Conservation (phyloP, 345 rosid genomes). For the Pelargonium nanum region DNA sequence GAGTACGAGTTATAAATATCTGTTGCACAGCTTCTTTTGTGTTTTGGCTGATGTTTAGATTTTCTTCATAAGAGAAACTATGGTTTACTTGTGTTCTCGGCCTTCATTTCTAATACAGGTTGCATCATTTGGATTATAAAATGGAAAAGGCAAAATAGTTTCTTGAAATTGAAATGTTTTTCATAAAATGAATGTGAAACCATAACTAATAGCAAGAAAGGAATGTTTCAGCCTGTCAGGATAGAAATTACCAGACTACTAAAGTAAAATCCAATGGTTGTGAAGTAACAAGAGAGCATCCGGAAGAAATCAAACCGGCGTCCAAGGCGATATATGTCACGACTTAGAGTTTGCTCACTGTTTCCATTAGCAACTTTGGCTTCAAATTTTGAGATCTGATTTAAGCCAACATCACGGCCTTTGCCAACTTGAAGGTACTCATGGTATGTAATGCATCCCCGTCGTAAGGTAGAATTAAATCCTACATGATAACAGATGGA, state of each 20-base stretch:
- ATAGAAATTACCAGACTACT: constrained; percentile 62
- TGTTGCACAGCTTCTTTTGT: too few species aligned
- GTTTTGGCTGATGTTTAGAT: too few species aligned
- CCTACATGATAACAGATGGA: constrained; percentile 33
- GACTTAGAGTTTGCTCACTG: constrained; percentile 90
- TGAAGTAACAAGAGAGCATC: constrained; percentile 90
- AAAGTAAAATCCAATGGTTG: constrained; percentile 91
- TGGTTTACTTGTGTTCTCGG: too few species aligned
- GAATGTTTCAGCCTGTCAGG: neutral
- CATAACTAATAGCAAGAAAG: neutral
- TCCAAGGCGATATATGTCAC: constrained; percentile 85
- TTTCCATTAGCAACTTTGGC: constrained; percentile 97
- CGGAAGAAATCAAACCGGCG: constrained; percentile 87
- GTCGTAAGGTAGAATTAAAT: constrained; percentile 65
- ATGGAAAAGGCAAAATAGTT: too few species aligned
- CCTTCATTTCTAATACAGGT: too few species aligned
- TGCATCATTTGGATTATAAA: too few species aligned
- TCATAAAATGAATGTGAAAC: neutral
- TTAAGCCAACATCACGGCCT: constrained; percentile 97
- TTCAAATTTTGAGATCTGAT: constrained; percentile 92
- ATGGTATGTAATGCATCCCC: constrained; percentile 72
- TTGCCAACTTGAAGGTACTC: constrained; percentile 96
- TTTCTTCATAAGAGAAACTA: too few species aligned
- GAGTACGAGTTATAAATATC: too few species aligned
- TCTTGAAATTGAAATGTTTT: too few species aligned